phyloP scores from a whole-genome alignment of 2,329 filamentous ascomycete species.

The Helotiales sp. region DNA sequence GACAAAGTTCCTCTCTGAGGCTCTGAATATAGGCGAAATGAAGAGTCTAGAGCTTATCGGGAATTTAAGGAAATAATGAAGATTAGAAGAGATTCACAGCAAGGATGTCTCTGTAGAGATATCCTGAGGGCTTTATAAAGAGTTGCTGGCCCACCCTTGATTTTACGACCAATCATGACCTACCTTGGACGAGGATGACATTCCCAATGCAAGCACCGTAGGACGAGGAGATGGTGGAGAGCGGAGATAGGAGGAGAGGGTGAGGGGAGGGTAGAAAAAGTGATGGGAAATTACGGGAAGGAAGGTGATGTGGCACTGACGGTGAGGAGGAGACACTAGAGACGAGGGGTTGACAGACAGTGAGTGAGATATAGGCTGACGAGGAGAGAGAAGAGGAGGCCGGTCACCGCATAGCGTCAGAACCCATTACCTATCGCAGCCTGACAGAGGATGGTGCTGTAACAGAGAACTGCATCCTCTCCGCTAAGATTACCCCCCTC shows the following conservation, averaged over 20 bases:
- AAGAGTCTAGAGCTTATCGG: too few relatives aligned
- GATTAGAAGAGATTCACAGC: not conserved
- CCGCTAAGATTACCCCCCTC: too few relatives aligned
- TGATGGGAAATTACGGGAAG: not conserved
- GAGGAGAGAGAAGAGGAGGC: not conserved
- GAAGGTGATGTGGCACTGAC: not conserved
- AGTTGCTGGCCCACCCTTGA: not conserved
- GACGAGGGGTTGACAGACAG: not conserved
- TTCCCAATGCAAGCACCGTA: not conserved
- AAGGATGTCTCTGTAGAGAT: not conserved
- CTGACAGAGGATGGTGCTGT: too few relatives aligned
- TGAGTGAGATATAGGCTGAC: not conserved
- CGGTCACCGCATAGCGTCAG: not conserved
- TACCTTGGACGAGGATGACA: not conserved
- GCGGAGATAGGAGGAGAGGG: not conserved
- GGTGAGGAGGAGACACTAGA: not conserved
- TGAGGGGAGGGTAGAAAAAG: not conserved
- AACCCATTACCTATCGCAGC: too few relatives aligned
- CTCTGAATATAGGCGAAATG: too few relatives aligned
- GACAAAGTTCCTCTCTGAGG: too few relatives aligned
- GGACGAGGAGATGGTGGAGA: not conserved
- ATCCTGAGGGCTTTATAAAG: not conserved
- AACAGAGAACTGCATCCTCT: too few relatives aligned
- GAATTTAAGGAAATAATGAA: too few relatives aligned
- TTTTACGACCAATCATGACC: not conserved